phyloP scores from a whole-genome alignment of 768 basidiomycete genomes.

The Calocera cornea region DNA sequence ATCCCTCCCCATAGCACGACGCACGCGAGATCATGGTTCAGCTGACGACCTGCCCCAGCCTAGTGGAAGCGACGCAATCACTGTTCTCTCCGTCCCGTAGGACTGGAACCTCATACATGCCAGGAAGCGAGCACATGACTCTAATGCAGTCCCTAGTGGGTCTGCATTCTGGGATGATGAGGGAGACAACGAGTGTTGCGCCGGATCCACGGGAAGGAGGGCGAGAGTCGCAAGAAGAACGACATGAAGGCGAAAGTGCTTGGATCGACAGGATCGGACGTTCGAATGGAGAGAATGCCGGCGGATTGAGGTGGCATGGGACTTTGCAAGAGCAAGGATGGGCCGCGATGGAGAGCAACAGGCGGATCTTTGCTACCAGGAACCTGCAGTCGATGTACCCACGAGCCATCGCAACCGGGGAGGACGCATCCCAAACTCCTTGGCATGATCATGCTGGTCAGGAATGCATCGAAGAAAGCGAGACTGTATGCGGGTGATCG shows the following conservation, averaged over 20 bases:
- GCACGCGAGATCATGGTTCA: neutral
- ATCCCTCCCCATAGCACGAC: neutral
- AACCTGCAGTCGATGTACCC: neutral
- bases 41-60: neutral
- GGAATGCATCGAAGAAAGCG: conserved; percentile 1
- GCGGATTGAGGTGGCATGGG: neutral
- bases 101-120: neutral
- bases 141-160: neutral
- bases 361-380: neutral
- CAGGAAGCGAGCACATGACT: conserved; percentile 1
- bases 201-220: neutral
- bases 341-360: neutral
- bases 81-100: neutral
- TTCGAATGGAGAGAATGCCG: neutral
- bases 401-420: neutral
- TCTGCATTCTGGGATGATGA: neutral
- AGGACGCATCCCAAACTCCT: neutral
- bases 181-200: neutral
- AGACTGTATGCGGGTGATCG: neutral
- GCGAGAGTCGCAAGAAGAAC: neutral
- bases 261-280: neutral
- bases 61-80: neutral
- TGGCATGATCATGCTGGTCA: neutral
- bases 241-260: neutral
- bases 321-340: neutral